Evolutionary conservation across 208 protist species (phyloP), one percentile per base, ranked within the genome.

Genomic region (Trypanosomatidae sp.): DNA sequence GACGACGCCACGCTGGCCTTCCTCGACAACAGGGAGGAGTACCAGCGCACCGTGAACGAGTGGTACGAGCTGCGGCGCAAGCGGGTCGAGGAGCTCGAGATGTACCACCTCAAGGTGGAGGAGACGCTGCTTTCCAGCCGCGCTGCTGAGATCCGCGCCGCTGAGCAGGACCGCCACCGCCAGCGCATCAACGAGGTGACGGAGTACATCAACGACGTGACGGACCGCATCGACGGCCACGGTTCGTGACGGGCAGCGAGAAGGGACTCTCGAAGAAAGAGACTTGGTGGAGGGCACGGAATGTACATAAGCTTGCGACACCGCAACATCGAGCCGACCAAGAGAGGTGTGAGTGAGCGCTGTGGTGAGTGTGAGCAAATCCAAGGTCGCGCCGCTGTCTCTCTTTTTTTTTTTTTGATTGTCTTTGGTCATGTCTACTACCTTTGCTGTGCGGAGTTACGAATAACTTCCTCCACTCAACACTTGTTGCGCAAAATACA

Each of bases 41-140:
- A 92, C 62, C 84, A 91, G 74, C 91, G 92, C 41, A 62, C 90
- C 22, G 76, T 93, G 33, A 89, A 81, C 39, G 91, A 95, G 44
- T 93, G 89, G 88, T 92, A 90, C 78, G 91, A 95, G 65, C 69
- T 90, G 58, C 84, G 89, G 5, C 84, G 91, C 25, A 90, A 91
- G 36, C 81, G 81, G 15, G 66, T 95, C 28, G 91, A 95, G 77
- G 89, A 93, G 62, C 69, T 92, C 2, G 89, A 95, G 74, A 77
- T 91, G 69, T 69, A 84, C 19, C 84, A 95, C 67, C 73, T 94
- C 59, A 90, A 83, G 59, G 73, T 68, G 15, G 91, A 95, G 71
- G 91, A 95, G 66, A 79, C 73, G n/a, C n/a, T n/a, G n/a, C 44
- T 82, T 92, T 33, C 81, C 93, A 22, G 73, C 65, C 17, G 78